Conservation (phyloP, 768 basidiomycete species). For the Xerocomellus intermedius region DNA sequence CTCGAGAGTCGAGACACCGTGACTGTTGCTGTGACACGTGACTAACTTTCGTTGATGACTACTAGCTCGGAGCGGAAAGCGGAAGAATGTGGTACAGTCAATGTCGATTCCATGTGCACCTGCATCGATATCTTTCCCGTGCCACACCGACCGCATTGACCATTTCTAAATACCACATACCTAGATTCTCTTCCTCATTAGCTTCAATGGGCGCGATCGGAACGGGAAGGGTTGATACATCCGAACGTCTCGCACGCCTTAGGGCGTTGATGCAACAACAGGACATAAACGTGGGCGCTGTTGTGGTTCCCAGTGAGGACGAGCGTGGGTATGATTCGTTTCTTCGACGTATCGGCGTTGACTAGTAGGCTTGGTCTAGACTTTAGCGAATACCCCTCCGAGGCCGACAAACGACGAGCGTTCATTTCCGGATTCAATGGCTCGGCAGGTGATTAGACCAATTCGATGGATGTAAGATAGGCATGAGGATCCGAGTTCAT, state of each 20-base stretch:
- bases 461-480: neutral
- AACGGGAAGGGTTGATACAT: slow-evolving; percentile 55
- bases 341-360: neutral
- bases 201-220: slow-evolving; percentile 37
- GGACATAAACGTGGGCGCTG: slow-evolving; percentile 58
- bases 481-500: slow-evolving; percentile 2
- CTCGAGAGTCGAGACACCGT: too few species aligned
- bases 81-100: slow-evolving; percentile 28
- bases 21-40: slow-evolving; percentile 4
- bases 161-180: neutral
- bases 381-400: slow-evolving; percentile 84
- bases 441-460: slow-evolving; percentile 66
- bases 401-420: slow-evolving; percentile 78
- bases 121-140: slow-evolving; percentile 25
- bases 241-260: slow-evolving; percentile 58
- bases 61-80: slow-evolving; percentile 20
- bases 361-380: slow-evolving; percentile 44
- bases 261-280: slow-evolving; percentile 66
- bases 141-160: slow-evolving; percentile 1
- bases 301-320: slow-evolving; percentile 89
- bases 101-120: slow-evolving; percentile 13
- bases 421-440: slow-evolving; percentile 95
- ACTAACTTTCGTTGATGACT: neutral
- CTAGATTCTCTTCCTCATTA: slow-evolving; percentile 13
- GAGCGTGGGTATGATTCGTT: slow-evolving; percentile 58